These are phyloP conservation scores for Mycena chlorophos DNA, from an alignment of 768 basidiomycete species.

Conservation along the genomic window DNA sequence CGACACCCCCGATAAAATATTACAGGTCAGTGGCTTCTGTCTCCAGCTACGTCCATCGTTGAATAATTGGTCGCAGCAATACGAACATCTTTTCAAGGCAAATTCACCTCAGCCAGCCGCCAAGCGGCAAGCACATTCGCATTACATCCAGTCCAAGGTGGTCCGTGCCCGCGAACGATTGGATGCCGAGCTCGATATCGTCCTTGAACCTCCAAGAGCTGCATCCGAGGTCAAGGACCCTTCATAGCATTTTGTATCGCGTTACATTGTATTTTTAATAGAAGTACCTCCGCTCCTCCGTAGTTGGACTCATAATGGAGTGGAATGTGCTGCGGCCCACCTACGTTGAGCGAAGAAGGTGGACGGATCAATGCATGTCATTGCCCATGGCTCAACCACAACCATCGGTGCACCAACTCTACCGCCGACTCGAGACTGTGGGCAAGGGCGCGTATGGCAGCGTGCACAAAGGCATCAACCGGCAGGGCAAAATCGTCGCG, in stretches of 20 bases:
- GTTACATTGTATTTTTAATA: neutral
- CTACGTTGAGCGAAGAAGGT: no score
- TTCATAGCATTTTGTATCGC: neutral
- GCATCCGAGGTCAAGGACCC: conserved; percentile 2
- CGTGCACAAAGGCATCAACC: conserved; percentile 88
- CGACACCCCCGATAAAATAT: conserved; percentile 63
- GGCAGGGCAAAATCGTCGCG: conserved; percentile 86
- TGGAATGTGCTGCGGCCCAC: no score
- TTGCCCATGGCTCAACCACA: neutral
- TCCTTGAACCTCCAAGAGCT: conserved; percentile 26
- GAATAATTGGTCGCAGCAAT: conserved; percentile 56
- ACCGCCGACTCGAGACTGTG: conserved; percentile 84
- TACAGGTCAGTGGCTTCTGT: conserved; percentile 56
- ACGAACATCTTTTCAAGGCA: conserved; percentile 89
- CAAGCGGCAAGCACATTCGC: conserved; percentile 61
- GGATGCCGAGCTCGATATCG: conserved; percentile 71
- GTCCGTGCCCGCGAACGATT: conserved; percentile 91
- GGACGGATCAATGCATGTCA: no score
- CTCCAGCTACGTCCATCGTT: neutral
- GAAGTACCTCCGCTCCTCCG: neutral
- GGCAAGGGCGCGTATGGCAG: conserved; percentile 96
- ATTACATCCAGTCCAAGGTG: conserved; percentile 98
- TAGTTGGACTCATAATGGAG: no score
- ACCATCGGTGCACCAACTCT: conserved; percentile 73
- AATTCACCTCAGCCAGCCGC: conserved; percentile 73